Evolutionary conservation across 2,329 filamentous ascomycete genomes (phyloP), one percentile per base, ranked within the genome.

Genomic region (Aspergillus texensis): DNA sequence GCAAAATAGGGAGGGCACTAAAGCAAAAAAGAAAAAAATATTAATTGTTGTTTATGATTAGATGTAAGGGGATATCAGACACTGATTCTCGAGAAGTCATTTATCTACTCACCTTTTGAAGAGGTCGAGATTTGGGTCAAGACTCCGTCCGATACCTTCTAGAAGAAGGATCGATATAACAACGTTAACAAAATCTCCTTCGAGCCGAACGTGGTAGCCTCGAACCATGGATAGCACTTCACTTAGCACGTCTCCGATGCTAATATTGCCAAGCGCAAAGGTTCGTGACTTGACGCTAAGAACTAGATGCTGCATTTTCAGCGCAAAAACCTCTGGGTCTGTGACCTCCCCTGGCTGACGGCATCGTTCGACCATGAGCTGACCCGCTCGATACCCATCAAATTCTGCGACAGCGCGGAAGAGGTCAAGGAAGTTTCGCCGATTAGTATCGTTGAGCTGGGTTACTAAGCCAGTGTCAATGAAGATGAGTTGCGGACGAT

Each of bases 121-220:
- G 14, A 99, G 83, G 79, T 99, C 95, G 54, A 97, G 82, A 59
- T 94, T 84, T 0, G 95, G 94, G 75, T 98, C 90, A 19, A 99
- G 80, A 63, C 85, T 92, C 65, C 95, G 86, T 0, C 95, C 95
- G 72, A 98, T 99, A 8, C 95, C 95, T 76, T 99, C 95, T 1
- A 99, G 84, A 2, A 99, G 84, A 39, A 99, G 81, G 59, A 98
- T 97, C 64, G 93, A 96, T 63, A 99, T 90, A 34, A 99, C 94
- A 5, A 99, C 95, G 74, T 99, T 99, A 75, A 99, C 93, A 75
- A 98, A 99, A 76, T 99, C 95, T 10, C 95, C 95, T 78, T 99
- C 95, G 57, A 99, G 86, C 10, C 95, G 86, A 4, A 99, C 95
- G 74, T 99, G 95, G 76, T 99, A 95, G 11, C 84, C 82, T 61